These are phyloP conservation scores for Beauveria caledonica DNA, from an alignment of 2,329 filamentous ascomycete species.

Conservation along the genomic window DNA sequence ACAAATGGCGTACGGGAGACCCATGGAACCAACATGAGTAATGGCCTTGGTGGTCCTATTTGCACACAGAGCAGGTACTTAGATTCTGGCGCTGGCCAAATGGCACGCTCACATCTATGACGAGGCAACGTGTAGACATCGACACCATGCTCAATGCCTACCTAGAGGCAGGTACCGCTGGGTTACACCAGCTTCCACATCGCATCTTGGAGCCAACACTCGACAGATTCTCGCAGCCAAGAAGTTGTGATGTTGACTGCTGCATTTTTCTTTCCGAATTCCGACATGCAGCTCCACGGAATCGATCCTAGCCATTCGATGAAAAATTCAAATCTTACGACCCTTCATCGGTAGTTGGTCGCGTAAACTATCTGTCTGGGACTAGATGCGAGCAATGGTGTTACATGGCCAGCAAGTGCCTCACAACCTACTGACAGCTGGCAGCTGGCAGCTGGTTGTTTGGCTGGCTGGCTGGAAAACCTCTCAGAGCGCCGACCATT, in stretches of 20 bases:
- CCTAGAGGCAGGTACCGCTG: neutral
- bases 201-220: neutral
- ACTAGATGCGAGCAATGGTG: neutral
- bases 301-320: neutral
- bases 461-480: neutral
- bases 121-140: neutral
- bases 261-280: no score
- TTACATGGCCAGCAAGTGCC: neutral
- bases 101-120: neutral
- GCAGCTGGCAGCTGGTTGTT: neutral
- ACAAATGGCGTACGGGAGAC: no score
- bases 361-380: neutral
- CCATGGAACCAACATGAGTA: neutral
- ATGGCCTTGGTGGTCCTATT: no score
- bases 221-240: no score
- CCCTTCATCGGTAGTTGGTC: neutral
- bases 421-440: no score
- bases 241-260: no score
- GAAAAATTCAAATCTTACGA: neutral
- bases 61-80: neutral
- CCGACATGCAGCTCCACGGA: no score
- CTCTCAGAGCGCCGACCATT: neutral
- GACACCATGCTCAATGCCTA: neutral
- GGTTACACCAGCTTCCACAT: neutral
- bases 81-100: neutral